These are phyloP conservation scores for Cryptococcus floricola DNA, from an alignment of 1,284 basidiomycete species.

Conservation along the genomic window DNA sequence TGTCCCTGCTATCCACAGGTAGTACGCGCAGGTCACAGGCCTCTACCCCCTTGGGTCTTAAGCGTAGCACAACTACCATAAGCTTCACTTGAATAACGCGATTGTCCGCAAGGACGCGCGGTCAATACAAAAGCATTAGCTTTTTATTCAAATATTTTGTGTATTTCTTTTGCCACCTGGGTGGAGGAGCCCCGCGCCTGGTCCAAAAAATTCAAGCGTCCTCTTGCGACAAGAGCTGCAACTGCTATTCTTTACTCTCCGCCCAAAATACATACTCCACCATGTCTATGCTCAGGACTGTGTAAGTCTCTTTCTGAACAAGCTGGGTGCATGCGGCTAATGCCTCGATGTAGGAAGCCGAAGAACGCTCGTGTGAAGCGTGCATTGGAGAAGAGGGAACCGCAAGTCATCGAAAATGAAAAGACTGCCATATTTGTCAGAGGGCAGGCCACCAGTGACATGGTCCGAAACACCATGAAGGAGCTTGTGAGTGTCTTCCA, in stretches of 20 bases:
- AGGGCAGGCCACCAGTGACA: constrained; percentile 79
- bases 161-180: not conserved
- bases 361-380: constrained; percentile 97
- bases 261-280: constrained; percentile 8
- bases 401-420: constrained; percentile 84
- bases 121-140: not conserved
- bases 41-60: no score
- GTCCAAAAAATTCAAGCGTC: not conserved
- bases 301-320: constrained; percentile 25
- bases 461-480: constrained; percentile 74
- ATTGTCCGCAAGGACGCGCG: not conserved
- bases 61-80: not conserved
- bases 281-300: constrained; percentile 48
- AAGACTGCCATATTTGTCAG: constrained; percentile 83
- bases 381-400: constrained; percentile 77
- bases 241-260: not conserved
- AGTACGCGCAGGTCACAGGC: no score
- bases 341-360: constrained; percentile 66
- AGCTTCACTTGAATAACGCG: not conserved
- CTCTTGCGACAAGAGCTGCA: not conserved
- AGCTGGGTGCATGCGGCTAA: not conserved
- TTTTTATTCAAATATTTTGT: not conserved
- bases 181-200: not conserved
- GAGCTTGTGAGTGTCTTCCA: constrained; percentile 65
- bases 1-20: no score